Conservation (phyloP, 73 alveolate genomes). For the Durusdinium trenchii region DNA sequence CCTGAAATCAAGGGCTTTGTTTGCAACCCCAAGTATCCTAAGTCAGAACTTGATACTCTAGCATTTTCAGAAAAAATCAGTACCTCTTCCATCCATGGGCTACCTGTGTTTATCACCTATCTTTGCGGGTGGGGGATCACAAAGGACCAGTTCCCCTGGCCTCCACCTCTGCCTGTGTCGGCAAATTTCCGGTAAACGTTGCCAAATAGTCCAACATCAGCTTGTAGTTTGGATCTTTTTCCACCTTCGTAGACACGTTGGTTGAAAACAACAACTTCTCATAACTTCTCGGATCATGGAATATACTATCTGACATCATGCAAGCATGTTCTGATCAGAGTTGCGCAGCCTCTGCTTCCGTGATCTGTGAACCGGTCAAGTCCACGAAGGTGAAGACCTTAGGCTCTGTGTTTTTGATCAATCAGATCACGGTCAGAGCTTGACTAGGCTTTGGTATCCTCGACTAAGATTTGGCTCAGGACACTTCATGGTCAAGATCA, state of each 20-base stretch:
- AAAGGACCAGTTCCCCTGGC: neutral
- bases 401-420: neutral
- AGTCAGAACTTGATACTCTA: too few species aligned
- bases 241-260: neutral
- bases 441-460: neutral
- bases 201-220: neutral
- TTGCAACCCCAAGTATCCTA: too few species aligned
- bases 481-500: neutral
- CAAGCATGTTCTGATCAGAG: too few species aligned
- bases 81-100: too few species aligned
- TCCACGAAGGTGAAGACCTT: conserved; percentile 19
- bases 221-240: neutral
- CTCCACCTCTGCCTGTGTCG: neutral
- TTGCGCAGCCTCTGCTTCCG: neutral
- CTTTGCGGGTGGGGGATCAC: too few species aligned
- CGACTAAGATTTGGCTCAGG: neutral
- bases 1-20: neutral
- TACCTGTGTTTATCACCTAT: too few species aligned
- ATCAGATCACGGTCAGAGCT: neutral
- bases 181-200: neutral
- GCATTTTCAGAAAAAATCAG: too few species aligned
- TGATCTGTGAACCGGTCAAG: neutral
- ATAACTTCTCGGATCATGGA: too few species aligned
- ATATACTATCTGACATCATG: too few species aligned
- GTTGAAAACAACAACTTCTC: neutral